phyloP scores from a whole-genome alignment of 345 rosid genomes.

The Eutrema heterophyllum region DNA sequence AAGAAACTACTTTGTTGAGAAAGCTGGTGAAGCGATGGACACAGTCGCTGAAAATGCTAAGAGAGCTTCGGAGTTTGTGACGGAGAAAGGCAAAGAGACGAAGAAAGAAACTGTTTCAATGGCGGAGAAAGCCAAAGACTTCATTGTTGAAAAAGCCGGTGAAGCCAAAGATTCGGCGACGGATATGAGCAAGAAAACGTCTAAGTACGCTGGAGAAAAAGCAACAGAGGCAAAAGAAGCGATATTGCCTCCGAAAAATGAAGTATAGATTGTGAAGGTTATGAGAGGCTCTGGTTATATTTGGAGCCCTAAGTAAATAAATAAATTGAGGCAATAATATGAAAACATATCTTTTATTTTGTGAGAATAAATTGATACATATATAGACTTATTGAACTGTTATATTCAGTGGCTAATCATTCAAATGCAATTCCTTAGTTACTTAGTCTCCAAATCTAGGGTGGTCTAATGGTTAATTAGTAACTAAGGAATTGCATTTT shows the following conservation, averaged over 20 bases:
- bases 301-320: not conserved
- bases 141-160: constrained; percentile 8
- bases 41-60: constrained; percentile 13
- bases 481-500: no score
- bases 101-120: constrained; percentile 3
- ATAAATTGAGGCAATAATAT: not conserved
- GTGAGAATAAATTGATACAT: not conserved
- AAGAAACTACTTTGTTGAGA: constrained; percentile 18
- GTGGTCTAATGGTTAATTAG: no score
- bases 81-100: constrained; percentile 21
- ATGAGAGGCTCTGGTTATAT: not conserved
- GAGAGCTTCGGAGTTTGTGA: constrained; percentile 23
- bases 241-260: constrained; percentile 15
- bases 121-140: constrained; percentile 21
- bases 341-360: not conserved
- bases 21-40: constrained; percentile 26
- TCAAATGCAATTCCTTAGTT: not conserved
- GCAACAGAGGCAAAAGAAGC: constrained; percentile 22
- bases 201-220: constrained; percentile 16
- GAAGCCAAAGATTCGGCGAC: constrained; percentile 15
- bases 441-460: no score
- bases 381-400: not conserved
- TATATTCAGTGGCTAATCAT: not conserved
- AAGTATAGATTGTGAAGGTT: not conserved
- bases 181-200: constrained; percentile 5